phyloP scores from a whole-genome alignment of 2,329 filamentous ascomycete species.

The Colletotrichum lentis region DNA sequence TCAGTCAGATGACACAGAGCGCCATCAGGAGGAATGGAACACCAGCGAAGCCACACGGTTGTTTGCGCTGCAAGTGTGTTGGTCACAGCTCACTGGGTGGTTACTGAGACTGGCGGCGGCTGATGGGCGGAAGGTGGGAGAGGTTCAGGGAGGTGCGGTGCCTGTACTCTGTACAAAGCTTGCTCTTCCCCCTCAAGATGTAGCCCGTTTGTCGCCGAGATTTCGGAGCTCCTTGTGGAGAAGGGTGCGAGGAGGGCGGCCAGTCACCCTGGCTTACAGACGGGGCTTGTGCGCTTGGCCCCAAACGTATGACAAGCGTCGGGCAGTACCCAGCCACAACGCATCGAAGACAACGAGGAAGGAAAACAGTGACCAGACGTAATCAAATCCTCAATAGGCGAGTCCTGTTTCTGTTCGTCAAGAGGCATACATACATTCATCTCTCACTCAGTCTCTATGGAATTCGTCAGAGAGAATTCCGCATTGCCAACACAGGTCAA shows the following conservation, averaged over 20 bases:
- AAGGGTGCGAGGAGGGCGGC: constrained; percentile 26
- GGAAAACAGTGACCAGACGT: not conserved
- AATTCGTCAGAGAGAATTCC: constrained; percentile 17
- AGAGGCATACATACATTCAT: not conserved
- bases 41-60: constrained; percentile 28
- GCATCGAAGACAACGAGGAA: not conserved
- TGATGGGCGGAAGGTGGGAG: constrained; percentile 12
- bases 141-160: constrained; percentile 2
- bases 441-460: not conserved
- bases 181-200: not conserved
- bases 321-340: constrained; percentile 6
- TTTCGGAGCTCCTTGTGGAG: constrained; percentile 33
- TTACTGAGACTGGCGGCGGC: constrained; percentile 11
- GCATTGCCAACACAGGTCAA: constrained; percentile 4
- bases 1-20: constrained; percentile 35
- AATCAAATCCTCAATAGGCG: constrained; percentile 2
- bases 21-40: constrained; percentile 35
- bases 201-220: constrained; percentile 35
- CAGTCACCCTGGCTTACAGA: constrained; percentile 30
- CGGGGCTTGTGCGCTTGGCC: constrained; percentile 34
- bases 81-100: constrained; percentile 4
- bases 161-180: constrained; percentile 21
- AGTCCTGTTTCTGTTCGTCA: constrained; percentile 11
- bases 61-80: constrained; percentile 16
- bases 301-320: constrained; percentile 30